phyloP scores from a whole-genome alignment of 192 early-diverging fungal species.

The Cetraspora pellucida region DNA sequence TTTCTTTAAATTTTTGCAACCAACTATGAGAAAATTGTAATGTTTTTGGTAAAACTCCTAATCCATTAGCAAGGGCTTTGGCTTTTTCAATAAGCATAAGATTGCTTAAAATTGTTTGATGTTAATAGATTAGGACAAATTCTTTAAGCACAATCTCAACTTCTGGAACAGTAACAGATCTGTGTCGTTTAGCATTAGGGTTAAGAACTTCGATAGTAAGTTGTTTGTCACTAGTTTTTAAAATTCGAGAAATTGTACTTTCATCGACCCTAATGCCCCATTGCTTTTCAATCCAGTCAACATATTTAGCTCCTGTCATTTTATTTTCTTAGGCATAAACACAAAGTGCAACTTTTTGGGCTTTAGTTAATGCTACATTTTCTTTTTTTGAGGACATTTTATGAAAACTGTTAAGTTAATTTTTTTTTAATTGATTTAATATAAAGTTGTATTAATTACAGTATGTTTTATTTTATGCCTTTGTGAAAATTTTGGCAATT shows the following conservation, averaged over 20 bases:
- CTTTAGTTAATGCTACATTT: conserved; percentile 19
- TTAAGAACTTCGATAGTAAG: background rate
- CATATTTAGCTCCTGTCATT: background rate
- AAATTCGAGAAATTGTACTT: conserved; percentile 14
- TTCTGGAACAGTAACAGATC: conserved; percentile 5
- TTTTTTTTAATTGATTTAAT: too few species aligned
- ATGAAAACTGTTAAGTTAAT: too few species aligned
- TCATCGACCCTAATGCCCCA: conserved; percentile 22
- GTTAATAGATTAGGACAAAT: background rate
- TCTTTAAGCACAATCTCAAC: conserved; percentile 5
- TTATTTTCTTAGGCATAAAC: conserved; percentile 24
- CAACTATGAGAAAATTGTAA: conserved; percentile 45
- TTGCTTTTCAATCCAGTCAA: conserved; percentile 30
- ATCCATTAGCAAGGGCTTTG: background rate
- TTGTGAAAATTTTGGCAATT: too few species aligned
- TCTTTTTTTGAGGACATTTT: conserved; percentile 26
- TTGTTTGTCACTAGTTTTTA: conserved; percentile 18
- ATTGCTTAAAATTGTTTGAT: background rate
- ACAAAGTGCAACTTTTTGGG: conserved; percentile 29
- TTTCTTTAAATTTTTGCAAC: conserved; percentile 47
- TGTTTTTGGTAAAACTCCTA: conserved; percentile 3
- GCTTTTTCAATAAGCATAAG: conserved; percentile 1
- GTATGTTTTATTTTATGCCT: too few species aligned
- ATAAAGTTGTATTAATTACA: too few species aligned
- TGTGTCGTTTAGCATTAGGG: conserved; percentile 15